Conservation (phyloP, 441 rosid genomes). For the Populus hybrid region DNA sequence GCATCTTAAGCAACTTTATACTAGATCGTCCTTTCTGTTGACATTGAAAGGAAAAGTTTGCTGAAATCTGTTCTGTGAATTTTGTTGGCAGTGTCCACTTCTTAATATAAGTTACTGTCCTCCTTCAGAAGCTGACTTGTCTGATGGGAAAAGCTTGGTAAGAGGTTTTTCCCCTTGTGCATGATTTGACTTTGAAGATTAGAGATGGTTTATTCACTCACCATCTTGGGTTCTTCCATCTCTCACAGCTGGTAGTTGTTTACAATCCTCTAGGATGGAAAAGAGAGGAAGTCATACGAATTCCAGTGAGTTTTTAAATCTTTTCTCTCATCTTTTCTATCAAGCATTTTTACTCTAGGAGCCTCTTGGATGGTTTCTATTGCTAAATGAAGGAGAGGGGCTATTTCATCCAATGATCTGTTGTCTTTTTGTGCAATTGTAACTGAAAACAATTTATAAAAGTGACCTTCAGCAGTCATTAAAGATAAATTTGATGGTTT, state of each 20-base stretch:
- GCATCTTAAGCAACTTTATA: background rate
- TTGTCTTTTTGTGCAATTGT: background rate
- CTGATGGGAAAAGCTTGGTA: conserved; percentile 73
- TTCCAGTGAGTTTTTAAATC: conserved; percentile 62
- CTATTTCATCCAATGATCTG: background rate
- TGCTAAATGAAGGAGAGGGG: background rate
- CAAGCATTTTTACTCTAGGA: conserved; percentile 12
- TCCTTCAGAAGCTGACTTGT: conserved; percentile 62
- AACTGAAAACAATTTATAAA: background rate
- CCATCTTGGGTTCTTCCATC: conserved; percentile 12
- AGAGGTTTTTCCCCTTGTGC: conserved; percentile 14
- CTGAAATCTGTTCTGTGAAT: conserved; percentile 23
- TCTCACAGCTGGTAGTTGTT: conserved; percentile 54
- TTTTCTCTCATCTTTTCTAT: conserved; percentile 5
- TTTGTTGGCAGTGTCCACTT: conserved; percentile 74
- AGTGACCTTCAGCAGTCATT: background rate
- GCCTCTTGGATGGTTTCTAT: background rate
- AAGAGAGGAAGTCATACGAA: conserved; percentile 73
- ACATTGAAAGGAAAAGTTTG: conserved; percentile 7
- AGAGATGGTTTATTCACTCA: conserved; percentile 6
- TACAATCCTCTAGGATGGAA: conserved; percentile 96
- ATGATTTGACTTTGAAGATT: conserved; percentile 13
- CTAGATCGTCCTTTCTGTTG: background rate
- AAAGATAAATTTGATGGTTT: background rate
- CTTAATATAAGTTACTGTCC: conserved; percentile 92